A percentile compares a stretch with the other conserved stretches of the same genome.
These are phyloP conservation scores for Metschnikowia baotianmanensis DNA, from an alignment of 805 yeast genomes.

Conservation along the genomic window DNA sequence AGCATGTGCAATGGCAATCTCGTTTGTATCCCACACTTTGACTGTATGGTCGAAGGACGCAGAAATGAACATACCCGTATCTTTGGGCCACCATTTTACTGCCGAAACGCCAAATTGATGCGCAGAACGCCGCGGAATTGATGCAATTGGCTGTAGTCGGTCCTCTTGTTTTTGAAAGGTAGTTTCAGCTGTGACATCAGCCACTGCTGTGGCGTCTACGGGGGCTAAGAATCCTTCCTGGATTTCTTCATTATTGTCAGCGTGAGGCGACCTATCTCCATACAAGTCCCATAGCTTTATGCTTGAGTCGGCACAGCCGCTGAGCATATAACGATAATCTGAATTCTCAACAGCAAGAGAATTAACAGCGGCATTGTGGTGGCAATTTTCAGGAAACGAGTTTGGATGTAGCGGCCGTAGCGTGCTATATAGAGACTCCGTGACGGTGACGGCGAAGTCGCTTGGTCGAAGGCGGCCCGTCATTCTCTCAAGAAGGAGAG, in stretches of 20 bases:
- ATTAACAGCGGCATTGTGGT: conserved; percentile 54
- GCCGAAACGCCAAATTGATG: conserved; percentile 75
- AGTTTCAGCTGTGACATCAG: conserved; percentile 15
- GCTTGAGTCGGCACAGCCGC: conserved; percentile 73
- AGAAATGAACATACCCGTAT: conserved; percentile 80
- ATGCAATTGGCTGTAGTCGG: conserved; percentile 24
- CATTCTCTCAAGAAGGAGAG: conserved; percentile 35
- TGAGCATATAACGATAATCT: conserved; percentile 48
- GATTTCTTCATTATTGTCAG: conserved; percentile 10
- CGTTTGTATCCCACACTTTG: conserved; percentile 77
- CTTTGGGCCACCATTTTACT: conserved; percentile 85
- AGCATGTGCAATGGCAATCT: conserved; percentile 61
- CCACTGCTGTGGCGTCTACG: conserved; percentile 8
- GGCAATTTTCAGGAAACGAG: conserved; percentile 44
- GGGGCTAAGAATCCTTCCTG: not conserved
- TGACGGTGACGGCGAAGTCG: conserved; percentile 35
- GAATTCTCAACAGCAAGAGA: conserved; percentile 53
- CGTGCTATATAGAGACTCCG: conserved; percentile 37
- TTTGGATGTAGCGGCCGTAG: conserved; percentile 24
- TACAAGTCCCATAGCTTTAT: conserved; percentile 65
- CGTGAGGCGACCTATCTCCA: conserved; percentile 1
- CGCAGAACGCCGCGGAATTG: conserved; percentile 37
- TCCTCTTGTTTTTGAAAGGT: not conserved
- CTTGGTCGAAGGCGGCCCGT: conserved; percentile 27
- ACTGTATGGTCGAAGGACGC: conserved; percentile 77